phyloP scores from a whole-genome alignment of 768 basidiomycete species.

The Russula ochroleuca region DNA sequence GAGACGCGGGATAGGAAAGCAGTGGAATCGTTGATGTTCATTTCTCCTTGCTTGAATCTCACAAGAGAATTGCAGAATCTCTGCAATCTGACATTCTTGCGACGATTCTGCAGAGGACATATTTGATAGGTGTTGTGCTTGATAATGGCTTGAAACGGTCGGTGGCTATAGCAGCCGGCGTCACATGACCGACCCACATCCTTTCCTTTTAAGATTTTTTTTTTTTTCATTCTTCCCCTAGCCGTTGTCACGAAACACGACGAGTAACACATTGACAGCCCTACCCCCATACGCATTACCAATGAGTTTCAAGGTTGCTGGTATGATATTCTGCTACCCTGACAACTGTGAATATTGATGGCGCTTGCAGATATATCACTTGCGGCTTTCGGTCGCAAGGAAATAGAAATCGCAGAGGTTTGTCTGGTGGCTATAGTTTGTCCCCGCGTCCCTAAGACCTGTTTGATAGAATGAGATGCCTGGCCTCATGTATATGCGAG shows the following conservation, averaged over 20 bases:
- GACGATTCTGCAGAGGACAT: conserved; percentile 5
- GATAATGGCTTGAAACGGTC: not conserved
- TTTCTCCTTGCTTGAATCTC: conserved; percentile 35
- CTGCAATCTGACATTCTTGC: conserved; percentile 54
- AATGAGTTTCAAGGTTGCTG: conserved; percentile 91
- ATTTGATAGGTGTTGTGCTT: not conserved
- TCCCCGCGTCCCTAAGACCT: conserved; percentile 23
- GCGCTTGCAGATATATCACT: conserved; percentile 74
- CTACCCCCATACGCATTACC: conserved; percentile 26
- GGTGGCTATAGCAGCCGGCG: not conserved
- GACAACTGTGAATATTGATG: conserved; percentile 17
- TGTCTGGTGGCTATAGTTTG: conserved; percentile 26
- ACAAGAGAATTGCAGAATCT: conserved; percentile 72
- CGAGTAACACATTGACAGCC: conserved; percentile 23
- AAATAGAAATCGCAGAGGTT: conserved; percentile 99
- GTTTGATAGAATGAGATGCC: conserved; percentile 80
- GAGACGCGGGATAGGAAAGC: conserved; percentile 70
- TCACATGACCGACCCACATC: conserved; percentile 8
- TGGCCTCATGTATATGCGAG: conserved; percentile 88
- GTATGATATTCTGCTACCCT: conserved; percentile 38
- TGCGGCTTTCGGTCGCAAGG: conserved; percentile 99
- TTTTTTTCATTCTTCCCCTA: conserved; percentile 30
- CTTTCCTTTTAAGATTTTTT: not conserved
- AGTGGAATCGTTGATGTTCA: conserved; percentile 43
- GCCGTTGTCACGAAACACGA: conserved; percentile 1